Percentiles rank a stretch among this genome's conserved stretches.
Evolutionary conservation across 2,329 filamentous ascomycete genomes (phyloP).

Genomic region (Alternaria longipes): DNA sequence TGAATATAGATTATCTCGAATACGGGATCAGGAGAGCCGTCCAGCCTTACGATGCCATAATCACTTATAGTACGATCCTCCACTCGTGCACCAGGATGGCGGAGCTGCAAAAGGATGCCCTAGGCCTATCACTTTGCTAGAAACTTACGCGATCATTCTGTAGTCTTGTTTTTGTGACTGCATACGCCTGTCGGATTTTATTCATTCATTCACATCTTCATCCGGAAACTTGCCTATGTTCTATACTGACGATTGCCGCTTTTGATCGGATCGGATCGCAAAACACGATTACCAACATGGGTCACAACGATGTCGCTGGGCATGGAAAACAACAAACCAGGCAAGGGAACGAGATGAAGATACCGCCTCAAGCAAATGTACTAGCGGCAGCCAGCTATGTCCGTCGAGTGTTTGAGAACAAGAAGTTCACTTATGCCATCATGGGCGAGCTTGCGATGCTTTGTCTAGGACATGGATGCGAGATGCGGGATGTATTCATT

Average conservation of each 20-base stretch:
- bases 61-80: slow-evolving; percentile 14
- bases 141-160: not conserved
- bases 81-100: slow-evolving; percentile 9
- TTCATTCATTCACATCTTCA: not conserved
- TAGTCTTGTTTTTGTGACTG: not conserved
- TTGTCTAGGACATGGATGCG: slow-evolving; percentile 43
- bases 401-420: slow-evolving; percentile 41
- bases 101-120: slow-evolving; percentile 12
- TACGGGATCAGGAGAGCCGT: slow-evolving; percentile 12
- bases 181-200: not conserved
- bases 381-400: slow-evolving; percentile 42
- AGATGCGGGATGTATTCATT: slow-evolving; percentile 44
- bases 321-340: slow-evolving; percentile 32
- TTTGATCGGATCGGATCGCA: not conserved
- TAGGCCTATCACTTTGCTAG: not conserved
- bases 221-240: not conserved
- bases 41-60: slow-evolving; percentile 15
- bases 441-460: slow-evolving; percentile 45
- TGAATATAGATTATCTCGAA: slow-evolving; percentile 8
- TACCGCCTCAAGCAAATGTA: slow-evolving; percentile 39
- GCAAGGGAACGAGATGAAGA: slow-evolving; percentile 23
- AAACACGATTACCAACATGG: slow-evolving; percentile 31
- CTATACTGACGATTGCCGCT: not conserved
- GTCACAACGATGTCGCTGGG: slow-evolving; percentile 38
- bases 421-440: slow-evolving; percentile 44